Evolutionary conservation across 108 stramenopile species (phyloP), one percentile per base, ranked within the genome.

Genomic region (Cylindrotheca fusiformis): DNA sequence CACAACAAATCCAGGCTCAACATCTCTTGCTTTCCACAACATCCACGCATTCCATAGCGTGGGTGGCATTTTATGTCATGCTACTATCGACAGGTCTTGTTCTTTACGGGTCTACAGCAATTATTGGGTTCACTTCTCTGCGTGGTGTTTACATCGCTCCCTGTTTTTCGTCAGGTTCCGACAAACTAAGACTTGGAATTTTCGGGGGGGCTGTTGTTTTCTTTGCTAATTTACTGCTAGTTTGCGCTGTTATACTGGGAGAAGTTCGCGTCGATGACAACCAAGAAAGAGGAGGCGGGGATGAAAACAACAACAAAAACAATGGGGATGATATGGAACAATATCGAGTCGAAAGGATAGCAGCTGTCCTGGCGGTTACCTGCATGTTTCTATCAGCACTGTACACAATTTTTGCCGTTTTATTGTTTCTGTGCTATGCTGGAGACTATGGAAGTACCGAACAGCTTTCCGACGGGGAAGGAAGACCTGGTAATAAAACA

Each of bases 131-230:
- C 61, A 89, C 84, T 48, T 85, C 85, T 10, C 51, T 85, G 29
- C 78, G 83, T 29, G 91, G 91, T 19, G 86, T 80, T 32, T 93
- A 89, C 54, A 89, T 93, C 51, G 84, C 84, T 24, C 91, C 91
- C 1, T 89, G 87, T 60, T 89, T 87, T 59, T 66, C 80, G 0
- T 60, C 67, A n/a, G 82, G 65, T 21, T 71, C 71, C 48, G 51
- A 80, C 46, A 72, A 67, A 24, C 65, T 87, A 74, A 65, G 70
- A 28, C 54, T 84, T 0, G 92, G 92, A 36, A 79, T 90, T 30
- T 90, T 93, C 76, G 78, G 88, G 0, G 92, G 92, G 0, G 85
- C 80, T 21, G 55, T 90, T 36, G 79, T 93, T 0, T 45, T 93
- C 1, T 93, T 93, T 80, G 83, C 88, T 23, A 93, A 93, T 67